Evolutionary conservation across 75 land plant genomes (phyloP).

Genomic region (Pinus tabuliformis): DNA sequence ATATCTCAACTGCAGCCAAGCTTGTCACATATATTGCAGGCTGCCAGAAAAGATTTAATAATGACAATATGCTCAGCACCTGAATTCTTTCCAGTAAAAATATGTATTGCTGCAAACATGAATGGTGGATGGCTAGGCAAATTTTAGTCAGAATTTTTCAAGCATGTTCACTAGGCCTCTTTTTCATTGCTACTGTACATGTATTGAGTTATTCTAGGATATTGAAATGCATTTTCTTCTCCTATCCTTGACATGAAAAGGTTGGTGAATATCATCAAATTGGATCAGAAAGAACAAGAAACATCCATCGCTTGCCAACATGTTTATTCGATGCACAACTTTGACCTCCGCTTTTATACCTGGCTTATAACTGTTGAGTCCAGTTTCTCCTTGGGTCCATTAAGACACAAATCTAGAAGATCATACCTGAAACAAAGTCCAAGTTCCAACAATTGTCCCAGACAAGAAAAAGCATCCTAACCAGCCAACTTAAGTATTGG

Average conservation of each 20-base stretch:
- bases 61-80: neutral
- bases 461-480: neutral
- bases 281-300: neutral
- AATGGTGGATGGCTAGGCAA: neutral
- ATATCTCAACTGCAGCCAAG: slow-evolving; percentile 92
- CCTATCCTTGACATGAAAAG: neutral
- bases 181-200: neutral
- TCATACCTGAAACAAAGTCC: slow-evolving; percentile 58
- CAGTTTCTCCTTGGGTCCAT: slow-evolving; percentile 97
- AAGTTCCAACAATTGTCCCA: slow-evolving; percentile 8
- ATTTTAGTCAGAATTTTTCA: neutral
- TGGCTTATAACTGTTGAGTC: slow-evolving; percentile 97
- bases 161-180: neutral
- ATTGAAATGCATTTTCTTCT: neutral
- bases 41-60: slow-evolving; percentile 34
- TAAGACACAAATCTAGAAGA: slow-evolving; percentile 79
- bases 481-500: neutral
- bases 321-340: neutral
- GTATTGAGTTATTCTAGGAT: neutral
- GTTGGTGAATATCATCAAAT: neutral
- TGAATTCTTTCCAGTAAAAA: neutral
- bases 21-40: slow-evolving; percentile 99
- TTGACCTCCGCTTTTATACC: slow-evolving; percentile 38
- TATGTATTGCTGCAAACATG: neutral
- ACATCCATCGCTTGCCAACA: neutral